Evolutionary conservation across 495 filamentous ascomycete genomes (phyloP), one percentile per base, ranked within the genome.

Genomic region (Penicillium odoratum): DNA sequence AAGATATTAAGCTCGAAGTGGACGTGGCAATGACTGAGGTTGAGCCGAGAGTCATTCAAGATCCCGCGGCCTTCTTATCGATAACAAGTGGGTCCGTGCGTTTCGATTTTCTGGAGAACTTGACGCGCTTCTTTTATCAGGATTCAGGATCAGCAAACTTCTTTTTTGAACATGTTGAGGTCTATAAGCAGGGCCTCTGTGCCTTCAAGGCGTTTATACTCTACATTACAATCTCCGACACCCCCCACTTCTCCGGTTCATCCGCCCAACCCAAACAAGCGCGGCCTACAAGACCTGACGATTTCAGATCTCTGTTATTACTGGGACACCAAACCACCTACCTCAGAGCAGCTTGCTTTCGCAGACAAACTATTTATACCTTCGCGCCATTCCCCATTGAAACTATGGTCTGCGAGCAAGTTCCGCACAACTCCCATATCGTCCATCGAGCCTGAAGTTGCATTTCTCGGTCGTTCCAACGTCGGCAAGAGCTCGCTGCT

Each of bases 401-500:
- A 93, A 67, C 75, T 92, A 36, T 93, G 87, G 78, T 85, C 84
- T 18, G 83, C 87, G 5, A 74, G 78, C 40, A 83, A 86, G 59
- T 96, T 96, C 66, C 86, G 87, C 59, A 77, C 81, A n/a, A 81
- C 89, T 21, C 74, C 77, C 9, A 51, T 70, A 3, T 65, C 66
- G 4, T 71, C 70, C 6, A 48, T 70, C 7, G 66, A 74, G 54
- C 80, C 81, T 13, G 79, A 85, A 72, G 84, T 90, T n/a, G 86
- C 83, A 34, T 88, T 91, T 62, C 73, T 91, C 1, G 94, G 94
- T 46, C 85, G 92, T 44, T 92, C 88, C 33, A 97, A 98, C 69
- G 93, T 95, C 28, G 94, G 93, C 38, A 98, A 98, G 69, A 92
- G 88, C 31, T 89, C 85, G 7, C 78, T 98, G 26, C 75, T 98